Evolutionary conservation across 371 early-diverging fungal genomes (phyloP).

Genomic region (Gilbertella persicaria): DNA sequence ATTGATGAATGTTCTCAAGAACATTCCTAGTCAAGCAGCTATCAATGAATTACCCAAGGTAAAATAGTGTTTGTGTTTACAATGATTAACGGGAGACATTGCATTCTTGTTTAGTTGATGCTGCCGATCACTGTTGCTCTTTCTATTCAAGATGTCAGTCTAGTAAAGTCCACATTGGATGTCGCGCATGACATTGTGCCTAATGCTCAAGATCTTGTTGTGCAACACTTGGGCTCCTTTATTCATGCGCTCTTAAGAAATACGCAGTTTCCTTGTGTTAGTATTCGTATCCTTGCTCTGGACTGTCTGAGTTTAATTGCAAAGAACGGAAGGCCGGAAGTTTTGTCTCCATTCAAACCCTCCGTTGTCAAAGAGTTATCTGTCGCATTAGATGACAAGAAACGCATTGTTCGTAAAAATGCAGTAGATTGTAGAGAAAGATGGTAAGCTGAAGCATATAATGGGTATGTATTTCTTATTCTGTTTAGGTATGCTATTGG

Average conservation of each 20-base stretch:
- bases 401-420: constrained; percentile 77
- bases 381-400: constrained; percentile 78
- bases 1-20: constrained; percentile 71
- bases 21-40: constrained; percentile 73
- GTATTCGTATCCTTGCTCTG: constrained; percentile 62
- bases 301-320: constrained; percentile 52
- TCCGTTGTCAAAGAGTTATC: constrained; percentile 62
- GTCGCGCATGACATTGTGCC: constrained; percentile 28
- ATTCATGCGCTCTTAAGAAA: constrained; percentile 29
- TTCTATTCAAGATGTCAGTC: constrained; percentile 16
- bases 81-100: constrained; percentile 1
- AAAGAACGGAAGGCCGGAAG: constrained; percentile 8
- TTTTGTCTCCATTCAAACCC: constrained; percentile 41
- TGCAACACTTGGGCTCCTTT: constrained; percentile 21
- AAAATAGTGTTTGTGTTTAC: constrained; percentile 16
- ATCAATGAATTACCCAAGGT: constrained; percentile 69
- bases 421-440: constrained; percentile 80
- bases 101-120: constrained; percentile 20
- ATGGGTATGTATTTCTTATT: no score
- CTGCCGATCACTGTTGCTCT: constrained; percentile 31
- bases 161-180: constrained; percentile 21
- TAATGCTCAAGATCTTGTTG: constrained; percentile 13
- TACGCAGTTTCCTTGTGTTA: constrained; percentile 9
- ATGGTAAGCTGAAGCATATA: constrained; percentile 58
- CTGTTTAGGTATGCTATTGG: constrained; percentile 14